phyloP scores from a whole-genome alignment of 306 rosid genomes.

The Gynostemma pentaphyllum region DNA sequence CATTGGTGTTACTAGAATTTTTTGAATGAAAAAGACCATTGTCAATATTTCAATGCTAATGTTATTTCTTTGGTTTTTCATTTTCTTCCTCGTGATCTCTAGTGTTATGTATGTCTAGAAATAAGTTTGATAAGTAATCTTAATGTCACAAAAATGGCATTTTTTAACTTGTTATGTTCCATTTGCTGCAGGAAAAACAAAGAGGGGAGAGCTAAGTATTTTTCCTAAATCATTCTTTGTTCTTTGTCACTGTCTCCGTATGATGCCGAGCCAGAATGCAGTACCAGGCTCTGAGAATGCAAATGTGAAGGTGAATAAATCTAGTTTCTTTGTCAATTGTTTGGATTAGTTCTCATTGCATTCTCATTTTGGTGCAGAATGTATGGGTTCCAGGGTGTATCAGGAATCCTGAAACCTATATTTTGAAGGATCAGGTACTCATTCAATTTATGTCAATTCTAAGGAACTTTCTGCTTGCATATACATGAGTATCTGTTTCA shows the following conservation, averaged over 20 bases:
- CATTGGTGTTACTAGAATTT: background rate
- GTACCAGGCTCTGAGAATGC: slow-evolving; percentile 44
- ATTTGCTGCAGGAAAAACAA: slow-evolving; percentile 54
- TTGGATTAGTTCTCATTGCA: slow-evolving; percentile 8
- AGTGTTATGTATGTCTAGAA: too few species aligned
- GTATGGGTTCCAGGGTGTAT: slow-evolving; percentile 67
- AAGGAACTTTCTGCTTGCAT: background rate
- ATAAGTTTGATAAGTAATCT: background rate
- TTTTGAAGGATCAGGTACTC: slow-evolving; percentile 56
- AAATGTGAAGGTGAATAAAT: slow-evolving; percentile 37
- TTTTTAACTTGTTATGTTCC: background rate
- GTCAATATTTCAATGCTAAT: too few species aligned
- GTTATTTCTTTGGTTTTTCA: too few species aligned
- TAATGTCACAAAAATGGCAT: background rate
- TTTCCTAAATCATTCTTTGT: slow-evolving; percentile 53
- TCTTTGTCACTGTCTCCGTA: slow-evolving; percentile 73
- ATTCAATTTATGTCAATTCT: background rate
- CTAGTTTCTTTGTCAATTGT: slow-evolving; percentile 5
- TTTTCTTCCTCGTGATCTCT: too few species aligned
- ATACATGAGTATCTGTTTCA: too few species aligned
- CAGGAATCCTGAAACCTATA: slow-evolving; percentile 74
- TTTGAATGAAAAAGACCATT: background rate
- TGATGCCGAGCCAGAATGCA: slow-evolving; percentile 77
- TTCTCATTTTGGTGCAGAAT: slow-evolving; percentile 27
- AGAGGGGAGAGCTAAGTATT: slow-evolving; percentile 81